Base-by-base conservation (phyloP, 371 early-diverging fungal species). In the Lichtheimia corymbifera region DNA sequence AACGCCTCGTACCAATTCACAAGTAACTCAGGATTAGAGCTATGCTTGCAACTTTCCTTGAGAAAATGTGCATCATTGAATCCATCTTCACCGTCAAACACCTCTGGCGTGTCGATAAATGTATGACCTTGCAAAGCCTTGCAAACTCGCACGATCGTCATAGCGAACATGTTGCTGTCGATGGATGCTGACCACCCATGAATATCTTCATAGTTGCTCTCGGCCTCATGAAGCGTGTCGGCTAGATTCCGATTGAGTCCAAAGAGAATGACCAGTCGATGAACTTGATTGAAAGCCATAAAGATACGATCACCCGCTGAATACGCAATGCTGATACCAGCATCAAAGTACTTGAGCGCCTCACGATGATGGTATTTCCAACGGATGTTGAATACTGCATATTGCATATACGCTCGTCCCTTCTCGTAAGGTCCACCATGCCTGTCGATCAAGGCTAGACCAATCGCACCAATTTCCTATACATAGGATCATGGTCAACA, bases 31-130 rank as follows among this genome's bases (percentile, higher is more conserved):
- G 67, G 58, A 40, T 74, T 76, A 0, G 69, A 43, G 40, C 73
- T 74, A 11, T 70, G 70, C 7, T 68, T 63, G 51, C 64, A 63
- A 27, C 71, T 76, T 51, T 79, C 77, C 5, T 47, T 40, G 5
- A 79, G 58, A 61, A 79, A 79, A 27, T 74, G 72, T 3, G 44
- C 56, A 43, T 76, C 77, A 45, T 67, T 72, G 22, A 74, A 79
- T 7, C 74, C 77, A 62, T 79, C 80, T 24, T 76, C 73, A 4
- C 76, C 74, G 27, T 79, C 70, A 66, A 76, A 76, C 1, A 79
- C 65, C 3, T 67, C 53, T 0, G 76, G 51, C 18, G 59, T 54
- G 3, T 58, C 40, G 14, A 53, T 62, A 30, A 62, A 72, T 3
- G 80, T 74, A 40, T 73, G 65, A 17, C 77, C 77, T 43, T 79